Evolutionary conservation across 805 yeast genomes (phyloP).

Genomic region (Blastobotrys attinorum): DNA sequence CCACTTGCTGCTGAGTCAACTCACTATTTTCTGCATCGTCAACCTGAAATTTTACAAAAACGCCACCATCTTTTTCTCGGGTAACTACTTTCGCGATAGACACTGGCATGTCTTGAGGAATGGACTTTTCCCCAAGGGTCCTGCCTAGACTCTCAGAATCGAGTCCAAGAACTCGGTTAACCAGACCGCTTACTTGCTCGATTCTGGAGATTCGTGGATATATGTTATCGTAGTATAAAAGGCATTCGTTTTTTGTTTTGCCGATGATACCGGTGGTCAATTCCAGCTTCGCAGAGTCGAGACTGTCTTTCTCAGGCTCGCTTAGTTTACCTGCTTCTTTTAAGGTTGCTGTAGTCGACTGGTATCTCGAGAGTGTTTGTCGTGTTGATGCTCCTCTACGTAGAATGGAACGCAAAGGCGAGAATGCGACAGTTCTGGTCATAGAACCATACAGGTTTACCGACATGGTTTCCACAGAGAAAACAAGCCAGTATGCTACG

Average conservation of each 20-base stretch:
- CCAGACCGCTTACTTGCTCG: constrained; percentile 2
- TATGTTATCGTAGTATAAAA: constrained; percentile 50
- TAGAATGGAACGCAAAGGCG: no score
- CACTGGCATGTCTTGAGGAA: constrained; percentile 26
- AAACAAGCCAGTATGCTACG: no score
- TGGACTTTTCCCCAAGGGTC: constrained; percentile 13
- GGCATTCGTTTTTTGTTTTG: constrained; percentile 15
- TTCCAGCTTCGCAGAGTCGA: constrained; percentile 4
- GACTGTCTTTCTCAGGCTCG: background rate
- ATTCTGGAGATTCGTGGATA: constrained; percentile 30
- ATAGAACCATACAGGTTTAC: no score
- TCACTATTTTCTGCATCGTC: constrained; percentile 36
- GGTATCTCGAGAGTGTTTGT: no score
- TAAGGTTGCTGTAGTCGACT: background rate
- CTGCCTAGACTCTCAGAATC: constrained; percentile 9
- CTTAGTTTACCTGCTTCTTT: background rate
- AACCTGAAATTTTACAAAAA: constrained; percentile 68
- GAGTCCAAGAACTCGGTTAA: constrained; percentile 4
- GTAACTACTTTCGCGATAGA: constrained; percentile 57
- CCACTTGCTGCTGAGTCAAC: constrained; percentile 42
- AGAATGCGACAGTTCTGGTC: no score
- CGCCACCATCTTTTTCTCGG: constrained; percentile 84
- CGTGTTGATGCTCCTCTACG: no score
- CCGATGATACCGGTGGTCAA: constrained; percentile 23
- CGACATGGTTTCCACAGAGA: no score